Base-by-base conservation (phyloP, 2,329 filamentous ascomycete species). In the Penicillium palitans region DNA sequence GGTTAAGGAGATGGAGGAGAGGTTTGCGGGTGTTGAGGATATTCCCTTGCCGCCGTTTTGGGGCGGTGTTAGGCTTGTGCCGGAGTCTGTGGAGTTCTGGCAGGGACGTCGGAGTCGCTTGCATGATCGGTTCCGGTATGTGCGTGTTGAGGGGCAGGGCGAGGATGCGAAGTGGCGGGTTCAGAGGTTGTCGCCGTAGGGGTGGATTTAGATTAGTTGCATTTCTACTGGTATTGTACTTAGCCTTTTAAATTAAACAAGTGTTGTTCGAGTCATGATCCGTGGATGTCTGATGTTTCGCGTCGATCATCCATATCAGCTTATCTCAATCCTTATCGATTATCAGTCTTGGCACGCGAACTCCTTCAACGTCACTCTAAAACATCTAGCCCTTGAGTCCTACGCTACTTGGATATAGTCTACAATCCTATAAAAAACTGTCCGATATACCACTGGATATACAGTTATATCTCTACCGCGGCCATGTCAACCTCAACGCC, bases 31-130 rank as follows among this genome's bases (percentile, higher is more conserved):
- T 2, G 70, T 84, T 63, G 90, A 96, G 29, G 78, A 90, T 57
- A 96, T 99, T 64, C 93, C 93, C 1, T 87, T 97, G 50, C 95
- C 95, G 4, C 88, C 90, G 10, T 97, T 96, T 74, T 99, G 95
- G 95, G 95, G 95, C 31, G 95, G 95, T 0, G 73, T 97, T 73
- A 86, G 93, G 67, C 84, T 99, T 60, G 83, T 93, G 63, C 93
- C 95, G 0, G 89, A 92, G 70, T 85, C 86, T 67, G 83, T 99
- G 49, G 95, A 99, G 82, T 99, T 99, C 74, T 99, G 95, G 85
- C 93, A 97, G 81, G 95, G 95, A 3, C 84, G 95, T 68, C 84
- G 91, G 72, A 96, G 89, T 77, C 83, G 95, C 59, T 78, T 99
- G 75, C 95, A 99, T 78, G 95, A 99, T 81, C 88, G 95, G 25